Base-by-base conservation (phyloP, 208 protist genomes). In the Trypanosomatidae sp. region DNA sequence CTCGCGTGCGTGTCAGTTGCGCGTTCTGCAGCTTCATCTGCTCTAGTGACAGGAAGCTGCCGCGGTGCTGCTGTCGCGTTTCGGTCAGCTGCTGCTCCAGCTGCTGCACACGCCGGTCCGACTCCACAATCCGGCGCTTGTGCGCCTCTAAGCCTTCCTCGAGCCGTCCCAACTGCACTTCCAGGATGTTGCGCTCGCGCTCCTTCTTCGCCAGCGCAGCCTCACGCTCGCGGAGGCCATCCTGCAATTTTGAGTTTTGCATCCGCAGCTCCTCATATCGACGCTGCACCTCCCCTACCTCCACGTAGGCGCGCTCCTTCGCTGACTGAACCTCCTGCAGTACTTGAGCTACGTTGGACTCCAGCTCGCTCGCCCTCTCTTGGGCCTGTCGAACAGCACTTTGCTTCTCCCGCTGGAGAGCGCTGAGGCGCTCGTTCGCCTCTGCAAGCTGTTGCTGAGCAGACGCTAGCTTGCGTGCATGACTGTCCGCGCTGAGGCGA, bases 131-230 rank as follows among this genome's bases (percentile, higher is more conserved):
- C 59, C 85, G 87, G 44, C 81, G 74, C 73, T 91, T 87, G 79
- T 91, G 87, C 49, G 80, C n/a, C 62, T 73, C 78, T 52, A 91
- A 62, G 1, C 81, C 88, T 65, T 90, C 82, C 73, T 84, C 71
- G 56, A 92, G 66, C 3, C 84, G 81, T 15, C 55, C 67, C n/a
- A 87, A 25, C 64, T 91, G 79, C 4, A 79, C 39, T 66, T 77
- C 73, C 52, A 85, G 25, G 44, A 81, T 71, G 13, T 81, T 71
- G 41, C 62, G 70, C 33, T 89, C 88, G 0, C 84, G 74, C 66
- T 85, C 74, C 68, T 73, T 71, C 46, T 30, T 68, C 10, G 64
- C 70, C 43, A 86, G 30, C 1, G 66, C 73, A 2, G 73, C 62
- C 55, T 86, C 76, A 28, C 71, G 53, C 60, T 74, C 77, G 15